phyloP scores from a whole-genome alignment of 805 yeast genomes.

The Starmera dryadoides region DNA sequence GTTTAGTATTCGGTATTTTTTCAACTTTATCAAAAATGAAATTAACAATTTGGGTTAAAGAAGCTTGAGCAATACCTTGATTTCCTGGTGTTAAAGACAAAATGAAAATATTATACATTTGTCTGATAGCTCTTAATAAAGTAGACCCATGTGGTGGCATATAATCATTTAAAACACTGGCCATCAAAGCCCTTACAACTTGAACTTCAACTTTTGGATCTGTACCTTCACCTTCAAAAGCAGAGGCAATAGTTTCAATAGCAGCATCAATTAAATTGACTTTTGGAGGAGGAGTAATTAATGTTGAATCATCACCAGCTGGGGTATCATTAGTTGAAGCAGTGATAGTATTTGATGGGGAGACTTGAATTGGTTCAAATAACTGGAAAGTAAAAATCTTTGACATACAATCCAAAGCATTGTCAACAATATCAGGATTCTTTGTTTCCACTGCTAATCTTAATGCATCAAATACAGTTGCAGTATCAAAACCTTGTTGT shows the following conservation, averaged over 20 bases:
- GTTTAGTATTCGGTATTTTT: slow-evolving; percentile 17
- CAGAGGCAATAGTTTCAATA: slow-evolving; percentile 73
- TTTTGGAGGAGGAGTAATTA: slow-evolving; percentile 46
- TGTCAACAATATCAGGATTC: slow-evolving; percentile 55
- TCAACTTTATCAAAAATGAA: slow-evolving; percentile 74
- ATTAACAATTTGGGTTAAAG: slow-evolving; percentile 82
- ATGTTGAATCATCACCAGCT: slow-evolving; percentile 17
- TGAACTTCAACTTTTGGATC: slow-evolving; percentile 87
- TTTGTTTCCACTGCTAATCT: slow-evolving; percentile 66
- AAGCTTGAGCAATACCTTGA: slow-evolving; percentile 94
- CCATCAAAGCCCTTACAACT: slow-evolving; percentile 84
- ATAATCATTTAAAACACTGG: slow-evolving; percentile 74
- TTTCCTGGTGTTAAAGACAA: slow-evolving; percentile 74
- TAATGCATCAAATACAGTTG: slow-evolving; percentile 70
- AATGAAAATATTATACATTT: slow-evolving; percentile 86
- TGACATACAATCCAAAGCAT: slow-evolving; percentile 79
- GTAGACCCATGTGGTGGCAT: slow-evolving; percentile 88
- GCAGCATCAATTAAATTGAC: slow-evolving; percentile 70
- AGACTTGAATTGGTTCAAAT: slow-evolving; percentile 51
- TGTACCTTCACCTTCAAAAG: slow-evolving; percentile 89
- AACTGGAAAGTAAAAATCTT: slow-evolving; percentile 83
- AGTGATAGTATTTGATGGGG: slow-evolving; percentile 31
- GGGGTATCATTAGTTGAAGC: slow-evolving; percentile 15
- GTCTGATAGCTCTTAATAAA: slow-evolving; percentile 83
- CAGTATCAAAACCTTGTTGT: slow-evolving; percentile 33